Evolutionary conservation across 768 basidiomycete species (phyloP), one percentile per base, ranked within the genome.

Genomic region (Panaeolus papilionaceus): DNA sequence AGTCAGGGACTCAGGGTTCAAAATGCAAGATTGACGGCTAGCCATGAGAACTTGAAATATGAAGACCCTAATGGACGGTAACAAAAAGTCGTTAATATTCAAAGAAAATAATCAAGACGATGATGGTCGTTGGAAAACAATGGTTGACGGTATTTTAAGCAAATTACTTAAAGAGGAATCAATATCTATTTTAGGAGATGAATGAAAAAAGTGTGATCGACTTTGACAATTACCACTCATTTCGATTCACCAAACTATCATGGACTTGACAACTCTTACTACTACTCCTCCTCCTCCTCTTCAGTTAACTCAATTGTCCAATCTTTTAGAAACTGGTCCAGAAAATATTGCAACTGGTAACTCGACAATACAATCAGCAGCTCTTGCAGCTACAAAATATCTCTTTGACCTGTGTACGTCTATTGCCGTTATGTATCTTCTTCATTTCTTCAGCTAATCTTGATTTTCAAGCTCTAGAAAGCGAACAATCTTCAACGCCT

Each of bases 341-440:
- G 86, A 91, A 74, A 79, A 78, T 8, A 78, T 94, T 68, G 85
- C 86, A n/a, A 73, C 77, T 10, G 87, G 89, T 54, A 87, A 80
- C 75, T 71, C 78, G 58, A 85, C 85, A 47, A 81, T 93, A 37
- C 84, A 84, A 49, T 74, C 77, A 64, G 84, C 87, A 62, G 89
- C 92, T 18, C 79, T 95, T 33, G 76, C 80, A 64, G 92, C 92
- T n/a, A 79, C 90, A 23, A 92, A 93, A 79, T 87, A 85, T 73
- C 77, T 93, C 14, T 95, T 94, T 71, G 91, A 94, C 76, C 79
- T 89, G 63, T 90, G 93, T 93, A 75, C 69, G 89, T 75, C 42
- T 45, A 37, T 10, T 26, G 18, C 64, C 61, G 63, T 68, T 38
- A 42, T 62, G 12, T 61, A 40, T 26, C 49, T 8, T 23, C 33